Evolutionary conservation across 2,329 filamentous ascomycete species (phyloP).

Genomic region (Trichophaea hybrida): DNA sequence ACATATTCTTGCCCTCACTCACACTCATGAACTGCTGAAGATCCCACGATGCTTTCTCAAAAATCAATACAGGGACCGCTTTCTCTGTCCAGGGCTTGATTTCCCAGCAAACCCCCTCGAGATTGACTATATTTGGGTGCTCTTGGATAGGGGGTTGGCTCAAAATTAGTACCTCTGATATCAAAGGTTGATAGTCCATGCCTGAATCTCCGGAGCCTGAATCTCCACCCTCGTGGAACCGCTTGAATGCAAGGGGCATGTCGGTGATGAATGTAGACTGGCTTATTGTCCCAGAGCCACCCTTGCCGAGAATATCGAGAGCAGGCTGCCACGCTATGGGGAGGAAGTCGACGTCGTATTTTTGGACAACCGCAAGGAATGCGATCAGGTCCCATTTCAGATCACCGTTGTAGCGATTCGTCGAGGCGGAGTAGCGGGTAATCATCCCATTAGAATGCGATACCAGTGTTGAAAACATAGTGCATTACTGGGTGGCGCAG

Average conservation of each 20-base stretch:
- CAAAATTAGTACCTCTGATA: constrained; percentile 9
- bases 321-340: constrained; percentile 21
- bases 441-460: too few relatives aligned
- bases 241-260: constrained; percentile 24
- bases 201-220: not conserved
- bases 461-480: too few relatives aligned
- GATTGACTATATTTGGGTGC: constrained; percentile 15
- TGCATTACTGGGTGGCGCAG: too few relatives aligned
- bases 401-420: not conserved
- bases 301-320: constrained; percentile 11
- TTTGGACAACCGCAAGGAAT: constrained; percentile 18
- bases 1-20: constrained; percentile 3
- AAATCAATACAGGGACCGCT: constrained; percentile 2
- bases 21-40: not conserved
- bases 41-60: constrained; percentile 1
- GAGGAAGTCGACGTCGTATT: constrained; percentile 19
- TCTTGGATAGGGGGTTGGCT: constrained; percentile 7
- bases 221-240: constrained; percentile 3
- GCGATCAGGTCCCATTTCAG: constrained; percentile 14
- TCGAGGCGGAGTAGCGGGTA: too few relatives aligned
- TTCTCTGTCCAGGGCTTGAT: not conserved
- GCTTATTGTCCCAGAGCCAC: constrained; percentile 14
- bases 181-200: not conserved
- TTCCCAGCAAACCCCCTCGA: constrained; percentile 19
- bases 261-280: constrained; percentile 14